These are phyloP conservation scores for Metarhizium anisopliae DNA, from an alignment of 2,329 filamentous ascomycete genomes.

Conservation along the genomic window DNA sequence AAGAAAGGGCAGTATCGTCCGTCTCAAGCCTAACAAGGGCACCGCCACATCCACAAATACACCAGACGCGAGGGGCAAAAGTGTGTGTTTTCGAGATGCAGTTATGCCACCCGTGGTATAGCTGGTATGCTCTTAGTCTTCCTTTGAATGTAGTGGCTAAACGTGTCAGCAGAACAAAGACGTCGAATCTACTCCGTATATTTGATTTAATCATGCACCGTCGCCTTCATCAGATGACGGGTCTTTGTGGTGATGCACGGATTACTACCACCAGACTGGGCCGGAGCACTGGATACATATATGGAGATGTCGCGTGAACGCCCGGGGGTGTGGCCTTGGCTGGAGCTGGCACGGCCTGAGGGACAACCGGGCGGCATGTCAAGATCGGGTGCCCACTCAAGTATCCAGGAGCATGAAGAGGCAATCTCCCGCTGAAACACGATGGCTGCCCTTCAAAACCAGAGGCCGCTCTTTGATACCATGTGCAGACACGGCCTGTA, in stretches of 20 bases:
- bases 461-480: too few relatives aligned
- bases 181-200: neutral
- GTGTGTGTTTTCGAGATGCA: neutral
- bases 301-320: too few relatives aligned
- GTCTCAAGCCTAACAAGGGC: neutral
- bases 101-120: too few relatives aligned
- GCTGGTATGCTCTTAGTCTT: neutral
- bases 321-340: neutral
- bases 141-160: neutral
- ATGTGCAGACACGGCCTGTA: too few relatives aligned
- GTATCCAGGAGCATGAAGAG: constrained; percentile 11
- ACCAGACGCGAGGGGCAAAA: neutral
- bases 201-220: neutral
- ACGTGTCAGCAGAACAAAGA: neutral
- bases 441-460: constrained; percentile 7
- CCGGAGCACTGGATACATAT: neutral
- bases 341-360: constrained; percentile 3
- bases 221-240: neutral
- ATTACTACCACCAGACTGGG: neutral
- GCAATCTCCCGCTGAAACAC: constrained; percentile 20
- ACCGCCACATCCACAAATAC: neutral
- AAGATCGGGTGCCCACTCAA: neutral
- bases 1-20: neutral
- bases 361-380: neutral
- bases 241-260: neutral